phyloP scores from a whole-genome alignment of 371 early-diverging fungal species.

The Rhizopus sp. region DNA sequence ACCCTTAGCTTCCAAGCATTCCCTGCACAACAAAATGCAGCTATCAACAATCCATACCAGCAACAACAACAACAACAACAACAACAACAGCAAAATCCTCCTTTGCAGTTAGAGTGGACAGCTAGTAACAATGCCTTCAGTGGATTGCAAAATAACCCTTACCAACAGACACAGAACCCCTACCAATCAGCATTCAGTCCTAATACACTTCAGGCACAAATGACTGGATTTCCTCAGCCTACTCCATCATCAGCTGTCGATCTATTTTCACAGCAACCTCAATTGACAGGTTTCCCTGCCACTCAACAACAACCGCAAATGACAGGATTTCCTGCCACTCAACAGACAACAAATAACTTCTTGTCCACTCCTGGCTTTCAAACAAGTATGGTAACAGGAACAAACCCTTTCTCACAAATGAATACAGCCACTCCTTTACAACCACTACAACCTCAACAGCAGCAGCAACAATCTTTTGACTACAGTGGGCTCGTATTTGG shows the following conservation, averaged over 20 bases:
- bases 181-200: constrained; percentile 23
- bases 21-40: constrained; percentile 19
- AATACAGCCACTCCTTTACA: background rate
- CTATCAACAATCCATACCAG: constrained; percentile 35
- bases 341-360: constrained; percentile 5
- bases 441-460: constrained; percentile 12
- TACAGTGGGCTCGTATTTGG: constrained; percentile 26
- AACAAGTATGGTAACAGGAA: constrained; percentile 25
- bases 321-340: constrained; percentile 9
- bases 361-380: constrained; percentile 18
- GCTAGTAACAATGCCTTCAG: background rate
- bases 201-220: constrained; percentile 31
- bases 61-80: constrained; percentile 28
- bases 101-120: constrained; percentile 21
- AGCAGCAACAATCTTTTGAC: constrained; percentile 17
- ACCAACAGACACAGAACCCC: constrained; percentile 36
- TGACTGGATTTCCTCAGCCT: constrained; percentile 45
- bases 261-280: constrained; percentile 30
- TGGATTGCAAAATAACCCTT: constrained; percentile 28
- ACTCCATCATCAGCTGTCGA: constrained; percentile 17
- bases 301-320: constrained; percentile 20
- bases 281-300: constrained; percentile 12
- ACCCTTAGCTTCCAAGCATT: constrained; percentile 14
- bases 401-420: constrained; percentile 26
- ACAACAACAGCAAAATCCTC: constrained; percentile 18